These are phyloP conservation scores for Paramecium caudatum DNA, from an alignment of 73 alveolate genomes.

Conservation along the genomic window DNA sequence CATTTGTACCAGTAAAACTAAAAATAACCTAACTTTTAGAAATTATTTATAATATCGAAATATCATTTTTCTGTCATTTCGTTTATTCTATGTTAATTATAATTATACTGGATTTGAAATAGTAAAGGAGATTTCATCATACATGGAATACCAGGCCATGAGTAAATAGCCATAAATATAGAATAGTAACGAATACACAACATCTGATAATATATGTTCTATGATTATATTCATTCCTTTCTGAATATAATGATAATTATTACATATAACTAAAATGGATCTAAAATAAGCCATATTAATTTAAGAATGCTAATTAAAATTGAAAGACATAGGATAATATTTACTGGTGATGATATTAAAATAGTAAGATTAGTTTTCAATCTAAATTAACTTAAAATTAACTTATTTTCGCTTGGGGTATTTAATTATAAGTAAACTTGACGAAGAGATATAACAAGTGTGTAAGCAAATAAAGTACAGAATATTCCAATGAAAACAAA, in stretches of 20 bases:
- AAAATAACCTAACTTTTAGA: conserved; percentile 30
- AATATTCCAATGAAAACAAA: conserved; percentile 12
- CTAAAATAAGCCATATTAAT: background rate
- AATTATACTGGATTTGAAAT: background rate
- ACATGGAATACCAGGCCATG: conserved; percentile 35
- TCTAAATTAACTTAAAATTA: background rate
- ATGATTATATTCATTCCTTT: background rate
- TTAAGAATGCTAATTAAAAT: background rate
- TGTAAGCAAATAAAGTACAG: background rate
- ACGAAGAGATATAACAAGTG: background rate
- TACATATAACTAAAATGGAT: conserved; percentile 44
- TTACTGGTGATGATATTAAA: conserved; percentile 14
- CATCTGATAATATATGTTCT: conserved; percentile 13
- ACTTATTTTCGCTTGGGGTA: background rate
- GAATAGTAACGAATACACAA: conserved; percentile 9
- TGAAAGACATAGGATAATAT: background rate
- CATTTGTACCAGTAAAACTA: conserved; percentile 22
- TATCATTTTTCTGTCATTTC: background rate
- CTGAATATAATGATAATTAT: background rate
- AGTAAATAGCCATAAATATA: conserved; percentile 46
- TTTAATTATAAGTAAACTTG: conserved; percentile 8
- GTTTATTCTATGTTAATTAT: background rate
- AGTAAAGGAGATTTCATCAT: conserved; percentile 13
- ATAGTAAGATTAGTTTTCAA: background rate
- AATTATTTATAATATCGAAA: background rate